Evolutionary conservation across 371 early-diverging fungal species (phyloP).

Genomic region (Apophysomyces variabilis): DNA sequence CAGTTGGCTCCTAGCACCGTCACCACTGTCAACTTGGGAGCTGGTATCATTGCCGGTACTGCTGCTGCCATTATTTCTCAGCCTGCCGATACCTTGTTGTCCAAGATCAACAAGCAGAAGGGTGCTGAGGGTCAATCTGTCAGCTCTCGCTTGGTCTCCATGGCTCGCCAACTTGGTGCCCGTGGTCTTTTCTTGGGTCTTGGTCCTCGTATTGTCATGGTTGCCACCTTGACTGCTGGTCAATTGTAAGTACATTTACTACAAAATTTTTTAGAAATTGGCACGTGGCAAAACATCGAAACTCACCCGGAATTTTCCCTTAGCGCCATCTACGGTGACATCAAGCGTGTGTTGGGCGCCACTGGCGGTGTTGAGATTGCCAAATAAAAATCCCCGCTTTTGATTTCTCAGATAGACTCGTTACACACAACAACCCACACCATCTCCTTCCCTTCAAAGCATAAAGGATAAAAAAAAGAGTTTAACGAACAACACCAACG

Average conservation of each 20-base stretch:
- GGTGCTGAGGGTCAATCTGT: conserved; percentile 53
- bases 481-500: too few species aligned
- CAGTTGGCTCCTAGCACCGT: conserved; percentile 33
- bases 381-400: conserved; percentile 14
- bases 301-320: conserved; percentile 4
- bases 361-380: conserved; percentile 68
- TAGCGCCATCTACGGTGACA: conserved; percentile 63
- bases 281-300: neutral
- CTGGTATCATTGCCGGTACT: conserved; percentile 92
- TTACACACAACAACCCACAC: neutral
- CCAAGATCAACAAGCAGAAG: conserved; percentile 81
- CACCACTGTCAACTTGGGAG: conserved; percentile 80
- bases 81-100: conserved; percentile 94
- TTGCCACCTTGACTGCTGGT: conserved; percentile 73
- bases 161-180: conserved; percentile 63
- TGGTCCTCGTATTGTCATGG: conserved; percentile 77
- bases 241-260: conserved; percentile 49
- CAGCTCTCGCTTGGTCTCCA: conserved; percentile 47
- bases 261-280: conserved; percentile 6
- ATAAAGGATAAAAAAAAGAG: neutral
- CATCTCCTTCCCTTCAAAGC: neutral
- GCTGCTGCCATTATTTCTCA: conserved; percentile 94
- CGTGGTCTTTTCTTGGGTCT: conserved; percentile 70
- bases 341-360: conserved; percentile 73
- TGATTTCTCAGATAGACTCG: too few species aligned